These are phyloP conservation scores for Fusarium humuli DNA, from an alignment of 2,329 filamentous ascomycete species.

Conservation along the genomic window DNA sequence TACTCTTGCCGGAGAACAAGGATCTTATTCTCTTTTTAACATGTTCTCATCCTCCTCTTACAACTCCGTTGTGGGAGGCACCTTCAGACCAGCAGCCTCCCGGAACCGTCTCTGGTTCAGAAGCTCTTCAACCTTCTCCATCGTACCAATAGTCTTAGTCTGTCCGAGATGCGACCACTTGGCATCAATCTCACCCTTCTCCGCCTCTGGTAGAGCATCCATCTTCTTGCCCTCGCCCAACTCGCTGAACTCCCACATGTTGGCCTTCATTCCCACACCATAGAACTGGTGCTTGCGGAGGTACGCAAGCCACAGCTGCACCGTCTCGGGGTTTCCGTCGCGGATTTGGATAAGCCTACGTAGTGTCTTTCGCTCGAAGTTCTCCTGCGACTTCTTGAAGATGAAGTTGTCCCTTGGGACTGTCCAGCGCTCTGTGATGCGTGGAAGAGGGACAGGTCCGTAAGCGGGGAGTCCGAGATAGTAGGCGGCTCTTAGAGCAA, in stretches of 20 bases:
- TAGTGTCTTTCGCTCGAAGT: constrained; percentile 92
- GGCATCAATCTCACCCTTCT: constrained; percentile 54
- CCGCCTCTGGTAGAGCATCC: constrained; percentile 40
- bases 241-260: constrained; percentile 88
- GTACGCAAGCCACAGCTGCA: constrained; percentile 93
- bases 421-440: constrained; percentile 92
- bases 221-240: constrained; percentile 61
- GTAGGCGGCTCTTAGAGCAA: constrained; percentile 93
- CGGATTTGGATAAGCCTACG: constrained; percentile 90
- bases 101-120: constrained; percentile 64
- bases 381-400: constrained; percentile 97
- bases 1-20: constrained; percentile 14
- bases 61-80: constrained; percentile 39
- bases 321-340: constrained; percentile 88
- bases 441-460: constrained; percentile 87
- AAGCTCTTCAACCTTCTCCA: constrained; percentile 68
- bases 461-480: constrained; percentile 88
- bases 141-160: constrained; percentile 61
- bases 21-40: not conserved
- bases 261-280: constrained; percentile 99
- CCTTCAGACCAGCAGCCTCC: constrained; percentile 49
- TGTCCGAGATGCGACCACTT: constrained; percentile 69
- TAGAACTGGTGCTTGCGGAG: constrained; percentile 92
- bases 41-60: constrained; percentile 10
- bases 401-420: constrained; percentile 91